Evolutionary conservation across 2,329 filamentous ascomycete species (phyloP).

Genomic region (Cladosporium oxysporum): DNA sequence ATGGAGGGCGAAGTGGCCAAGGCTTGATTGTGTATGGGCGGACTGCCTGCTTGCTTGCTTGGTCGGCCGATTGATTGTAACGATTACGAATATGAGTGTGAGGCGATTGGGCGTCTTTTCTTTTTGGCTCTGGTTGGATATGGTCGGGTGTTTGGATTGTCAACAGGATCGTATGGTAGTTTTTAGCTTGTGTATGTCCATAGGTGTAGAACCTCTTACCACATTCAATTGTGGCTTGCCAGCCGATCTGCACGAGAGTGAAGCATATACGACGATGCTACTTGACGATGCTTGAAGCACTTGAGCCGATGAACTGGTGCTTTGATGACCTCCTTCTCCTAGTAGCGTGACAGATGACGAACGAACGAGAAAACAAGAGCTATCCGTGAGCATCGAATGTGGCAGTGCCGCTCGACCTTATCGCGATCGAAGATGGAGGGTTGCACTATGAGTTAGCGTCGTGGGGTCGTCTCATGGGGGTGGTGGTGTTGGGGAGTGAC

Average conservation of each 20-base stretch:
- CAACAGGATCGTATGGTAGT: background rate
- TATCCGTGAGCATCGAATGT: background rate
- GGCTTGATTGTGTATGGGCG: background rate
- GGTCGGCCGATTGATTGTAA: conserved; percentile 8
- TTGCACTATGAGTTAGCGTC: conserved; percentile 1
- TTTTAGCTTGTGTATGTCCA: background rate
- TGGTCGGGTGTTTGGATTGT: background rate
- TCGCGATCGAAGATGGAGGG: background rate
- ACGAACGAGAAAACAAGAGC: background rate
- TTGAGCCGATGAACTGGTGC: too few species aligned
- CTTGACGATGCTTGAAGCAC: too few species aligned
- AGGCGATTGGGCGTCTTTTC: background rate
- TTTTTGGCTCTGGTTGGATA: background rate
- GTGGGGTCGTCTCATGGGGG: background rate
- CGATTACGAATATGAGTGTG: conserved; percentile 6
- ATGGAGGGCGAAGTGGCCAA: background rate
- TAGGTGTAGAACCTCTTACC: background rate
- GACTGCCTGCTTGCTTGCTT: background rate
- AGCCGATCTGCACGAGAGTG: too few species aligned
- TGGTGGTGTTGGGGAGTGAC: background rate
- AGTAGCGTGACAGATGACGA: too few species aligned
- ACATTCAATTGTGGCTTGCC: background rate
- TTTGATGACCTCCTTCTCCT: too few species aligned
- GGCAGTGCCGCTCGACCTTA: background rate
- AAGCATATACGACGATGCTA: too few species aligned